Evolutionary conservation across 345 rosid genomes (phyloP), one percentile per base, ranked within the genome.

Genomic region (Populus davidiana): DNA sequence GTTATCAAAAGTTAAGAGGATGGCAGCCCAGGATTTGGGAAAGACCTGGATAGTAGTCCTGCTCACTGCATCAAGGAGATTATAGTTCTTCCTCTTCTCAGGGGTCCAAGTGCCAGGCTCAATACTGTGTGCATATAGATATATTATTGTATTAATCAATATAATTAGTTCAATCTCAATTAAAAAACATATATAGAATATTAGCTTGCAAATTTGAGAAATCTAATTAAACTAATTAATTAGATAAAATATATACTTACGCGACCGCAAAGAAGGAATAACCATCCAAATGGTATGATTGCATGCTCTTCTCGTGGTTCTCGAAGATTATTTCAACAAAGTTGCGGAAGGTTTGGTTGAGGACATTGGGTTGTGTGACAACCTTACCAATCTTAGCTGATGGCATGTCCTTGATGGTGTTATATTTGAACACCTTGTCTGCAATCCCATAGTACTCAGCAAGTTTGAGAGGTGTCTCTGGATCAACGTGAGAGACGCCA

Each of bases 11-110:
- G 98, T 90, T 87, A 92, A 72, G 18, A 92, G 56, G 66, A 94
- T 87, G 1, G 98, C 98, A 1, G 96, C 88, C 98, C 98, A 92
- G 0, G 96, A 92, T 33, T 92, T 87, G 0, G 97, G 98, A 86
- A 77, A 92, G 50, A 94, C 97, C 79, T 94, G 98, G 54, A 94
- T 71, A 1, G 97, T 94, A 80, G 91, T 91, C 80, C 98, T 82
- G 93, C 98, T 94, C 31, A 92, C 92, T 0, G 97, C 96, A 7
- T 94, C 98, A 0, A 92, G 86, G 27, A 92, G 85, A 82, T 94
- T 94, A 90, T 94, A 94, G 88, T 76, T 84, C 43, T 74, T 74
- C 78, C 98, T 92, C 88, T 91, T 94, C 85, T 89, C 90, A 2
- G 93, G 93, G 20, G 80, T 88, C 97, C 97, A 94, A 9, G 71